phyloP scores from a whole-genome alignment of 257 asterid species.

The Nicotiana tabacum region DNA sequence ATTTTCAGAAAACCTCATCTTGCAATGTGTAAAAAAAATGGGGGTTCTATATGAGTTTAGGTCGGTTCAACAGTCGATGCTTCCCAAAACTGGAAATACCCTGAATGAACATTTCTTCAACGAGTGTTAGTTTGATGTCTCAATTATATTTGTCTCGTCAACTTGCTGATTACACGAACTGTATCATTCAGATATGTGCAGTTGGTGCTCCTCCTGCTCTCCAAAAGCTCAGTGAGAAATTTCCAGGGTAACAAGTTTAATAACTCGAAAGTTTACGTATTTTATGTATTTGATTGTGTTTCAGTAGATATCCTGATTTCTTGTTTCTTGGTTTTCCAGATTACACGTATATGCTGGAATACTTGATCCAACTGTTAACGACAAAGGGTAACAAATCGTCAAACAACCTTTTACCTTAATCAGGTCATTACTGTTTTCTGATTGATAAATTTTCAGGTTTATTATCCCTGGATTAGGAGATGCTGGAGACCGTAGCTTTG shows the following conservation, averaged over 20 bases:
- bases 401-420: neutral
- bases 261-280: neutral
- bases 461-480: slow-evolving; percentile 94
- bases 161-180: slow-evolving; percentile 8
- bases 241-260: slow-evolving; percentile 63
- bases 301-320: neutral
- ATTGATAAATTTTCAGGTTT: slow-evolving; percentile 48
- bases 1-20: neutral
- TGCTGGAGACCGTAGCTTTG: slow-evolving; percentile 95
- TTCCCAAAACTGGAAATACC: neutral
- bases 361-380: slow-evolving; percentile 73
- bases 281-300: neutral
- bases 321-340: slow-evolving; percentile 39
- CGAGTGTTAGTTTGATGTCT: neutral
- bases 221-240: slow-evolving; percentile 66
- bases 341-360: slow-evolving; percentile 88
- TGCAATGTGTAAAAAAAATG: neutral
- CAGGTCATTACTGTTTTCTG: neutral
- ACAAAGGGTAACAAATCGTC: slow-evolving; percentile 56
- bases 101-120: neutral
- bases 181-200: slow-evolving; percentile 57
- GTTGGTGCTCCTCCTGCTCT: slow-evolving; percentile 97
- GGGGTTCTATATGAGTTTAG: neutral
- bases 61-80: neutral
- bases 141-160: neutral